Conservation (phyloP, 2,329 filamentous ascomycete species). For the Xylariaceae sp. region DNA sequence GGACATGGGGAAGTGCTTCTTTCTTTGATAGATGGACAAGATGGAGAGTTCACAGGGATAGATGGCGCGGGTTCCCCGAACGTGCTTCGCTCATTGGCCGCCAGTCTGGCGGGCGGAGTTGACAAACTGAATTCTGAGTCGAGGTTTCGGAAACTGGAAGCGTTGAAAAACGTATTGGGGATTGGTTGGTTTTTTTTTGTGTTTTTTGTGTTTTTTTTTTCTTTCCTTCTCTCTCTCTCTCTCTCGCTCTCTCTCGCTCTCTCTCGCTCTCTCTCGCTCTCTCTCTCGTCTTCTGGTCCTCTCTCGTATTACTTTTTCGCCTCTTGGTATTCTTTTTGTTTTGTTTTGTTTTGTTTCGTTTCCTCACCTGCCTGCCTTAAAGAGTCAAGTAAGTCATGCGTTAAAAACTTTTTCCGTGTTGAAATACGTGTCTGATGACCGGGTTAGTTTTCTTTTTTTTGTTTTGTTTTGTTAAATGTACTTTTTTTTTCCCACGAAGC, state of each 20-base stretch:
- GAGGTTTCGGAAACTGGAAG: constrained; percentile 32
- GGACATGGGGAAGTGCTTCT: constrained; percentile 11
- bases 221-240: constrained; percentile 4
- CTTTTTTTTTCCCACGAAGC: no score
- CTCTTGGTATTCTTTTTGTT: background rate
- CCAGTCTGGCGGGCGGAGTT: constrained; percentile 15
- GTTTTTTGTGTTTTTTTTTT: constrained; percentile 14
- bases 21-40: constrained; percentile 25
- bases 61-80: constrained; percentile 13
- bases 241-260: constrained; percentile 19
- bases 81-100: constrained; percentile 27
- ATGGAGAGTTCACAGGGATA: constrained; percentile 24
- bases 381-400: constrained; percentile 10
- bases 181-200: no score
- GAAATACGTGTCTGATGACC: constrained; percentile 4
- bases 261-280: constrained; percentile 16
- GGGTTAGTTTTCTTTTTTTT: constrained; percentile 7
- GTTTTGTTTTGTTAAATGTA: no score
- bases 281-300: constrained; percentile 9
- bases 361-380: constrained; percentile 21
- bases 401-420: background rate
- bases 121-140: constrained; percentile 34
- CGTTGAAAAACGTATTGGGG: constrained; percentile 20
- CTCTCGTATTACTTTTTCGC: constrained; percentile 16
- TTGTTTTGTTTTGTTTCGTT: background rate